Evolutionary conservation across 2,329 filamentous ascomycete genomes (phyloP).

Genomic region (Periconia digitata): DNA sequence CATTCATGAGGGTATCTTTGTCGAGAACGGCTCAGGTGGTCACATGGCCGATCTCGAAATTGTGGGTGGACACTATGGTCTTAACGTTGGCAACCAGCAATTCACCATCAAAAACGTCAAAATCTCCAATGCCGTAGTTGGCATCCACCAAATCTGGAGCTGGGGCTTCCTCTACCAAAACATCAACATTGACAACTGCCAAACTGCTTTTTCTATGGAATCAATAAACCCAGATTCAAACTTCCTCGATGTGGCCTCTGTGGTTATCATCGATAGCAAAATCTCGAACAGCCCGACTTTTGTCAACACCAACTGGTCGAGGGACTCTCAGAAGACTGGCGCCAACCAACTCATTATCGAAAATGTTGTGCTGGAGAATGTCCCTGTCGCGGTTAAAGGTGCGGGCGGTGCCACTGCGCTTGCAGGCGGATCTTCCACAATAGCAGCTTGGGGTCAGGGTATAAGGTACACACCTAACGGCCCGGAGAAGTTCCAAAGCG

Average conservation of each 20-base stretch:
- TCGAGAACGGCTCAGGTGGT: slow-evolving; percentile 50
- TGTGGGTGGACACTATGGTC: slow-evolving; percentile 45
- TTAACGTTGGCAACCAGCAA: slow-evolving; percentile 52
- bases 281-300: slow-evolving; percentile 55
- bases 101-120: slow-evolving; percentile 62
- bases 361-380: slow-evolving; percentile 49
- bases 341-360: slow-evolving; percentile 59
- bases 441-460: slow-evolving; percentile 40
- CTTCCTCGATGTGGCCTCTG: slow-evolving; percentile 53
- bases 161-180: slow-evolving; percentile 62
- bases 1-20: slow-evolving; percentile 51
- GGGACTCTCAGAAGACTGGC: slow-evolving; percentile 43
- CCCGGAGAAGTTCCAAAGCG: slow-evolving; percentile 50
- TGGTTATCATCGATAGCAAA: slow-evolving; percentile 59
- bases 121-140: slow-evolving; percentile 55
- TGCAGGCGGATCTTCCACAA: slow-evolving; percentile 35
- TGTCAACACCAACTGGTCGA: slow-evolving; percentile 49
- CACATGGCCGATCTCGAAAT: slow-evolving; percentile 52
- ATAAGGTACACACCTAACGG: slow-evolving; percentile 43
- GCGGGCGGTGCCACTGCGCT: slow-evolving; percentile 30
- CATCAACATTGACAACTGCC: slow-evolving; percentile 56
- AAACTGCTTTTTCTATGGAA: slow-evolving; percentile 56
- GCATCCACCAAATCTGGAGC: slow-evolving; percentile 61
- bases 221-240: slow-evolving; percentile 25
- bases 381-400: slow-evolving; percentile 35